A percentile compares a stretch with the other conserved stretches of the same genome.
Evolutionary conservation across 352 stramenopile species (phyloP).

Genomic region (Pythium aquatile): DNA sequence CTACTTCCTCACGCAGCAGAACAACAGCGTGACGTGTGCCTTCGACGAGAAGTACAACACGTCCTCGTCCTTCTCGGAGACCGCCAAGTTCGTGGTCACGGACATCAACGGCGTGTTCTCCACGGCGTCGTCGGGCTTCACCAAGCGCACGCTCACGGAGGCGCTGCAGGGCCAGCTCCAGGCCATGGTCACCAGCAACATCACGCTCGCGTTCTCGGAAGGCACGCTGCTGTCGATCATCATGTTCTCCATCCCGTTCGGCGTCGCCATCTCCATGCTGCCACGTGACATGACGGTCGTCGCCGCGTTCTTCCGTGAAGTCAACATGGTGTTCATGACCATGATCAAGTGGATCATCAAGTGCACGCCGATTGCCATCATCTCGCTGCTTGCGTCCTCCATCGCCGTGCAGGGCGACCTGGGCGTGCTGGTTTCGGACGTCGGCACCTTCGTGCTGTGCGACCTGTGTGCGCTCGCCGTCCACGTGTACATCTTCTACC

Average conservation of each 20-base stretch:
- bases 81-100: slow-evolving; percentile 23
- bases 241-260: slow-evolving; percentile 39
- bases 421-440: slow-evolving; percentile 28
- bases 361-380: slow-evolving; percentile 36
- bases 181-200: slow-evolving; percentile 28
- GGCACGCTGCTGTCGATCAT: slow-evolving; percentile 35
- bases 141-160: slow-evolving; percentile 19
- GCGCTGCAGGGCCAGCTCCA: slow-evolving; percentile 26
- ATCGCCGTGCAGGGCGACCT: slow-evolving; percentile 30
- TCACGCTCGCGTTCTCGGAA: slow-evolving; percentile 32
- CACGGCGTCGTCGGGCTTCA: slow-evolving; percentile 4
- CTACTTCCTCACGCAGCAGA: slow-evolving; percentile 20
- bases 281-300: slow-evolving; percentile 22
- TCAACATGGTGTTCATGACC: slow-evolving; percentile 35
- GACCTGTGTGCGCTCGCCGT: slow-evolving; percentile 19
- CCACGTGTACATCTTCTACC: slow-evolving; percentile 37
- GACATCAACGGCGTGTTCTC: slow-evolving; percentile 28
- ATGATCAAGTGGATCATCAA: slow-evolving; percentile 39
- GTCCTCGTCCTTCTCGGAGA: slow-evolving; percentile 6
- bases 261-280: slow-evolving; percentile 28
- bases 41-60: slow-evolving; percentile 22
- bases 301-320: slow-evolving; percentile 27
- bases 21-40: slow-evolving; percentile 20
- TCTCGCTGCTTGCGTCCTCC: slow-evolving; percentile 33
- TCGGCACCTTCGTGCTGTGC: slow-evolving; percentile 35